Evolutionary conservation across 495 filamentous ascomycete genomes (phyloP), one percentile per base, ranked within the genome.

Genomic region (Talaromyces stipitatus): DNA sequence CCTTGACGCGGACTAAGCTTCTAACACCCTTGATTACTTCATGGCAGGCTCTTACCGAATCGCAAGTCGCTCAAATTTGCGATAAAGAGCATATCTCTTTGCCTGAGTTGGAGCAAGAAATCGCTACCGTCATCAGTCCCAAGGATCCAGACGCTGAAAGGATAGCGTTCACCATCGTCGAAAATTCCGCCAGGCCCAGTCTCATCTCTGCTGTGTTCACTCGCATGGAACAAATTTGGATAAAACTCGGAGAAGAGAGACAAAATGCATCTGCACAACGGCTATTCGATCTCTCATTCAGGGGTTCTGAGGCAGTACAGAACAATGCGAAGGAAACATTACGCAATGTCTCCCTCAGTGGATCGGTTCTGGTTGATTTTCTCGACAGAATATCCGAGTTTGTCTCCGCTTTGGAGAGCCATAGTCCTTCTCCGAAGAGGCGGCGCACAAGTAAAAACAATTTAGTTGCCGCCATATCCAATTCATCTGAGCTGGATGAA

Each of bases 371-470:
- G 26, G 65, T 82, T 11, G 71, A 78, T 26, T 88, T 92, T 62
- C 62, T 95, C 2, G 78, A 87, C 47, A 82, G 83, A 46, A 77
- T 92, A 26, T 85, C 87, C 22, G 78, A 80, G 23, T 80, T 84
- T 26, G 58, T 77, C 41, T 76, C 82, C 14, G 79, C 85, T 50
- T 72, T 88, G 60, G 81, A 82, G 41, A 80, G 85, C 58, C 74
- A 83, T 45, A 81, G 83, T 14, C 83, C 86, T 4, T 79, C 82
- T 26, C 75, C 82, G 3, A 96, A 95, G 73, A 80, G 89, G 16
- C 82, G 89, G 65, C 82, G 90, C 30, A 89, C 82, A 2, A 92
- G 86, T 66, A 80, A 84, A 46, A 80, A 78, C 2, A 87, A 87
- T 54, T 76, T 71, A 60, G 61, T 72, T 50, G 69, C 69, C 18